Percentiles rank a stretch among this genome's conserved stretches.
Evolutionary conservation across 768 basidiomycete species (phyloP).

Genomic region (Rickenella mellea): DNA sequence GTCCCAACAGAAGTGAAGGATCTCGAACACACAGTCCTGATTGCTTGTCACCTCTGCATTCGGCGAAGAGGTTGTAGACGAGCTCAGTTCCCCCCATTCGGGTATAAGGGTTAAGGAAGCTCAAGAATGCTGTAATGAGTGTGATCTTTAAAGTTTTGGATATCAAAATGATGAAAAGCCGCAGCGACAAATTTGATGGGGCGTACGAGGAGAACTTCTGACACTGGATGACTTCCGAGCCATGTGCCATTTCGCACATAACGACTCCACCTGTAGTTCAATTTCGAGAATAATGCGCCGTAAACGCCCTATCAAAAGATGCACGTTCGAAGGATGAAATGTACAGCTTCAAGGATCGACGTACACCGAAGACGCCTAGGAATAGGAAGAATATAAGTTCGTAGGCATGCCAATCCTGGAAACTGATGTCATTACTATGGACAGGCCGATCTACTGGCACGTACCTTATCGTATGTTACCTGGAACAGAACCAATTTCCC

Average conservation of each 20-base stretch:
- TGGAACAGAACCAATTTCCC: constrained; percentile 91
- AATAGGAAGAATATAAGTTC: constrained; percentile 81
- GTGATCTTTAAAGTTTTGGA: constrained; percentile 46
- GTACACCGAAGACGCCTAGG: constrained; percentile 82
- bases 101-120: constrained; percentile 84
- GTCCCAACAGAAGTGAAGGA: constrained; percentile 46
- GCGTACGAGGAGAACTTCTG: constrained; percentile 76
- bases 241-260: constrained; percentile 75
- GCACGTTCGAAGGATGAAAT: constrained; percentile 5
- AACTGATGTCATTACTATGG: constrained; percentile 1
- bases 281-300: constrained; percentile 86
- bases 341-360: constrained; percentile 13
- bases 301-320: constrained; percentile 62
- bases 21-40: constrained; percentile 65
- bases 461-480: constrained; percentile 78
- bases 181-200: not conserved
- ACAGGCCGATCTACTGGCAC: not conserved
- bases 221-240: constrained; percentile 67
- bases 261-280: constrained; percentile 85
- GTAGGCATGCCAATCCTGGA: constrained; percentile 85
- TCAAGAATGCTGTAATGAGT: constrained; percentile 61
- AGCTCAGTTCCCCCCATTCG: constrained; percentile 95
- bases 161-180: not conserved
- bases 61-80: constrained; percentile 83
- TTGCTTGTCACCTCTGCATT: constrained; percentile 58